Conservation (phyloP, 225 moss, liverwort and hornwort species). For the Marchantia paleacea region DNA sequence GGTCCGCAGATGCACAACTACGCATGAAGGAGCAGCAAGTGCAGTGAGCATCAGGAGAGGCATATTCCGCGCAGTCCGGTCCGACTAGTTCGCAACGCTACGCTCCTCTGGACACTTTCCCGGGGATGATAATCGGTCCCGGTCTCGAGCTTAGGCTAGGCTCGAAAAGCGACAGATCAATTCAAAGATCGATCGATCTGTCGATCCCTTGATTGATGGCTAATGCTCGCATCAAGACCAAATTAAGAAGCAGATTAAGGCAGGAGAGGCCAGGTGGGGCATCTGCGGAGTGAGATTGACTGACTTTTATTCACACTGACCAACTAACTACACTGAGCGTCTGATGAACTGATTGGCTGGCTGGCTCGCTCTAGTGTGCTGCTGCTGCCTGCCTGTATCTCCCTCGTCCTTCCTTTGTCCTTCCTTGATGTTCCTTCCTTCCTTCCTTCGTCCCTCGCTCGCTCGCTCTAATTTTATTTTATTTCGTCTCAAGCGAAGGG, state of each 20-base stretch:
- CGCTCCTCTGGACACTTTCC: too few species aligned
- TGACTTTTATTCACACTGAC: neutral
- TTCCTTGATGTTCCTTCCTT: too few species aligned
- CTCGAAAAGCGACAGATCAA: neutral
- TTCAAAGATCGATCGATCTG: neutral
- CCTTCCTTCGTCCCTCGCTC: neutral
- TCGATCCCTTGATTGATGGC: neutral
- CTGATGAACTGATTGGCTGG: neutral
- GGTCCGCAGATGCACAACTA: too few species aligned
- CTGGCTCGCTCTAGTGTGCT: neutral
- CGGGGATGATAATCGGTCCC: too few species aligned
- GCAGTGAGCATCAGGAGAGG: too few species aligned
- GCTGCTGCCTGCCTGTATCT: constrained; percentile 21
- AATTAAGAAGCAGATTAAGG: neutral
- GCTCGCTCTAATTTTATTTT: neutral
- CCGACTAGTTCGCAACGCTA: too few species aligned
- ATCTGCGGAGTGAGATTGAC: neutral
- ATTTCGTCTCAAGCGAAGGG: neutral
- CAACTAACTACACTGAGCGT: neutral
- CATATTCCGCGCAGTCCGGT: too few species aligned
- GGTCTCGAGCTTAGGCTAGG: too few species aligned
- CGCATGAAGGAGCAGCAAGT: too few species aligned
- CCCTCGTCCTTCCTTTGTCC: neutral
- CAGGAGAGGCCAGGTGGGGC: too few species aligned
- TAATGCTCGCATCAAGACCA: too few species aligned